A percentile compares a stretch with the other conserved stretches of the same genome.
Evolutionary conservation across 139 green algal species (phyloP).

Genomic region (Ettlia oleoabundans): DNA sequence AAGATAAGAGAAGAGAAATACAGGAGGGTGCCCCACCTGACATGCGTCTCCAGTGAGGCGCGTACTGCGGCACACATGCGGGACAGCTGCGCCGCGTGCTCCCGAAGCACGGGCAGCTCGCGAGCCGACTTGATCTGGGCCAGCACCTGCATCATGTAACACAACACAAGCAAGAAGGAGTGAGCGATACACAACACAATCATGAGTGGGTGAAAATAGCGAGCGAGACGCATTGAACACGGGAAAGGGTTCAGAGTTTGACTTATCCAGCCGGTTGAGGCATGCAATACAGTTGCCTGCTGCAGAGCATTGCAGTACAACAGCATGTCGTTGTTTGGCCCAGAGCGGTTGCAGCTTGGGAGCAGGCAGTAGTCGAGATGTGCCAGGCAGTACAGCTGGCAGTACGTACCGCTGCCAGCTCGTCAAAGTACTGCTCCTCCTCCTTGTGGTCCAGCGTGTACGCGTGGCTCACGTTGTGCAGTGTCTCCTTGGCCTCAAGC

Average conservation of each 20-base stretch:
- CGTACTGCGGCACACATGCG: constrained; percentile 85
- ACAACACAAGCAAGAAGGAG: background rate
- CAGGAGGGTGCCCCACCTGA: constrained; percentile 41
- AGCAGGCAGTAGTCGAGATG: no score
- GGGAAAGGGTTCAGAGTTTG: no score
- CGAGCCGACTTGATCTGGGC: constrained; percentile 30
- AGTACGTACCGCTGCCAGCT: constrained; percentile 57
- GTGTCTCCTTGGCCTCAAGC: constrained; percentile 93
- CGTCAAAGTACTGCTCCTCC: constrained; percentile 89
- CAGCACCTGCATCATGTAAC: constrained; percentile 34
- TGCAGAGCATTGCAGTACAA: no score
- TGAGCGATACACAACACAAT: background rate
- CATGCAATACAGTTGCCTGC: no score
- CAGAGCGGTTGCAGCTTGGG: no score
- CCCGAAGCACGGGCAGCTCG: constrained; percentile 37
- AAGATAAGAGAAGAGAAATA: background rate
- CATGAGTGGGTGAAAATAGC: no score
- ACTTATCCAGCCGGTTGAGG: no score
- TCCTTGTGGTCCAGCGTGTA: constrained; percentile 98
- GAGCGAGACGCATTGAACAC: no score
- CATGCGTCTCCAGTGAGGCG: constrained; percentile 84
- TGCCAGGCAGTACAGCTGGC: background rate
- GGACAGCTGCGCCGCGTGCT: constrained; percentile 61
- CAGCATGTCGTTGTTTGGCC: no score
- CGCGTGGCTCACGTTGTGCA: constrained; percentile 93